Evolutionary conservation across 345 rosid species (phyloP).

Genomic region (Reutealis trisperma): DNA sequence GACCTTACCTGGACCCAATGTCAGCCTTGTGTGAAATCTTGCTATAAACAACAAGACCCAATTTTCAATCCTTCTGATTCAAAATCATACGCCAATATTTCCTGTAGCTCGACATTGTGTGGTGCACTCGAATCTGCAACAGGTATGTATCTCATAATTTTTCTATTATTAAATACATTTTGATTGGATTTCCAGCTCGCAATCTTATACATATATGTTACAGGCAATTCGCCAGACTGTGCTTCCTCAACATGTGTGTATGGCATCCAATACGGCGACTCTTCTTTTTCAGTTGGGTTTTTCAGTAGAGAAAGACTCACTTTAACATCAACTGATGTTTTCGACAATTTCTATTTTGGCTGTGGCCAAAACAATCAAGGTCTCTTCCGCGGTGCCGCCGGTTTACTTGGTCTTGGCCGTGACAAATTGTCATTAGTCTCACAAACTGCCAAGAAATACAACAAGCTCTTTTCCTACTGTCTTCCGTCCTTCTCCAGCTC

Average conservation of each 20-base stretch:
- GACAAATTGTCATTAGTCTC: conserved; percentile 61
- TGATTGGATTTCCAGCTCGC: too few relatives aligned
- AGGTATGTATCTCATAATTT: conserved; percentile 26
- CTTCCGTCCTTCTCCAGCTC: conserved; percentile 66
- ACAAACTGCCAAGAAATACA: conserved; percentile 62
- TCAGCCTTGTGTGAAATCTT: conserved; percentile 25
- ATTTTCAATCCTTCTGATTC: conserved; percentile 32
- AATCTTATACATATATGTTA: background rate
- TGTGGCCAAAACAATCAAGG: conserved; percentile 86
- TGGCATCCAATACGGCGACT: conserved; percentile 78
- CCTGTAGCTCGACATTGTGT: conserved; percentile 53
- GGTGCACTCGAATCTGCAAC: conserved; percentile 50
- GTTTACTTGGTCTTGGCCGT: conserved; percentile 83
- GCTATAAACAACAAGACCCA: conserved; percentile 29
- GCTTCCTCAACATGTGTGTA: conserved; percentile 61
- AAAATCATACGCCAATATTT: conserved; percentile 57
- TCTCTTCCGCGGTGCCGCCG: conserved; percentile 70
- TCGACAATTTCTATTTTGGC: conserved; percentile 58
- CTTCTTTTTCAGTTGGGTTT: conserved; percentile 65
- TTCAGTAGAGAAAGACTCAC: conserved; percentile 63
- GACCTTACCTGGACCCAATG: conserved; percentile 40
- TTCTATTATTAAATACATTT: too few relatives aligned
- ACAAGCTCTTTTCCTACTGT: conserved; percentile 77
- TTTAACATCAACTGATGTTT: conserved; percentile 46
- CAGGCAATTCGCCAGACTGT: conserved; percentile 57